phyloP scores from a whole-genome alignment of 2,329 filamentous ascomycete genomes.

The Domatiomyces globalis region DNA sequence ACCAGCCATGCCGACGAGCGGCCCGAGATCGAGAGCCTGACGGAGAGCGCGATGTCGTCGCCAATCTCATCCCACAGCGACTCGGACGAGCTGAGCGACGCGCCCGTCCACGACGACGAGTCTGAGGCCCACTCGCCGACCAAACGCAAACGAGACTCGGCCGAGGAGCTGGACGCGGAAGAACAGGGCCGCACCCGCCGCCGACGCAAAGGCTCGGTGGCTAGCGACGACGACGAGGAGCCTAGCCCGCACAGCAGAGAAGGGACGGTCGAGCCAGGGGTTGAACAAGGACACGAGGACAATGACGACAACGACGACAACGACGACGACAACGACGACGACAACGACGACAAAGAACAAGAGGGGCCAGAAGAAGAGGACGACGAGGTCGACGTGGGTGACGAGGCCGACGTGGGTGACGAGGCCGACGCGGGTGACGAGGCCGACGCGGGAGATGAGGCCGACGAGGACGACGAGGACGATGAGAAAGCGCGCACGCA shows the following conservation, averaged over 20 bases:
- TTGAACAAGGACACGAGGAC: conserved; percentile 32
- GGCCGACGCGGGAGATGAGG: conserved; percentile 53
- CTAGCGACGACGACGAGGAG: conserved; percentile 20
- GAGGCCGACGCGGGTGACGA: conserved; percentile 40
- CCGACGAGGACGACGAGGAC: conserved; percentile 27
- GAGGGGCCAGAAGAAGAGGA: conserved; percentile 38
- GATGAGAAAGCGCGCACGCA: conserved; percentile 13
- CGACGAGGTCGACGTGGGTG: conserved; percentile 24
- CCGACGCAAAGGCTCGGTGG: conserved; percentile 25
- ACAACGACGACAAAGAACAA: conserved; percentile 19
- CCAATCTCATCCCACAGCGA: conserved; percentile 16
- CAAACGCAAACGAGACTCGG: conserved; percentile 24
- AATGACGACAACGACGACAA: too few species aligned
- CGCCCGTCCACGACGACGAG: conserved; percentile 11
- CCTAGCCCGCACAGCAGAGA: conserved; percentile 20
- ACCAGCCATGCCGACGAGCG: conserved; percentile 15
- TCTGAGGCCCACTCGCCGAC: conserved; percentile 9
- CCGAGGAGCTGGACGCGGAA: conserved; percentile 11
- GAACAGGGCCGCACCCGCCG: conserved; percentile 23
- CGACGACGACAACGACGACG: too few species aligned
- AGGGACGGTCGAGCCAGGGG: conserved; percentile 21
- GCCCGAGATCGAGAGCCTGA: conserved; percentile 23
- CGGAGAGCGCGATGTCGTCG: conserved; percentile 21
- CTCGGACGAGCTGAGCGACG: conserved; percentile 15
- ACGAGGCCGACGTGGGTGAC: conserved; percentile 53